Evolutionary conservation across 306 rosid species (phyloP).

Genomic region (Cyamopsis tetragonoloba): DNA sequence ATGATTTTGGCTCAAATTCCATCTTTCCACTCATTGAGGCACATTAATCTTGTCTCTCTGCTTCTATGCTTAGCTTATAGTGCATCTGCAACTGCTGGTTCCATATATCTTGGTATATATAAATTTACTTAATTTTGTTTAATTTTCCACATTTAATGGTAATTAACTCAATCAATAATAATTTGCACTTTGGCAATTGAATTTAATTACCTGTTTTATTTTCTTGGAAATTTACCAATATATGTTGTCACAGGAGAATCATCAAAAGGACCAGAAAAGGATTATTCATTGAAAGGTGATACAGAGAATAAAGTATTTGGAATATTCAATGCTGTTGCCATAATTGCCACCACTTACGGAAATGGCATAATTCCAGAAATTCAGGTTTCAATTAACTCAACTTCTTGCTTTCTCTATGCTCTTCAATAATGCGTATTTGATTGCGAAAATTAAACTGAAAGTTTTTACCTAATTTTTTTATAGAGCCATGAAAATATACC

Average conservation of each 20-base stretch:
- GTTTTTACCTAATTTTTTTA: no score
- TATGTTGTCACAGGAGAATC: constrained; percentile 47
- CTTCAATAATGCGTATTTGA: no score
- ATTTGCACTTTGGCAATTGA: not conserved
- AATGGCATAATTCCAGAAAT: constrained; percentile 90
- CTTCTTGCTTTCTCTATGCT: no score
- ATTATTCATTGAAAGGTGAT: constrained; percentile 58
- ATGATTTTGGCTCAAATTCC: constrained; percentile 71
- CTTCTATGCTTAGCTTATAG: constrained; percentile 57
- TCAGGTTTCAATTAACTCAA: constrained; percentile 41
- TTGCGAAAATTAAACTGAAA: no score
- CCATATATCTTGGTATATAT: constrained; percentile 51
- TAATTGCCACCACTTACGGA: constrained; percentile 74
- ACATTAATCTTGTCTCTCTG: constrained; percentile 62
- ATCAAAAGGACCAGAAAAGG: constrained; percentile 58
- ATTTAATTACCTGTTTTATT: not conserved
- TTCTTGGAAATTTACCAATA: not conserved
- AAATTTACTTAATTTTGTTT: not conserved
- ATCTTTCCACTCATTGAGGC: constrained; percentile 74
- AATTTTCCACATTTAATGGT: not conserved
- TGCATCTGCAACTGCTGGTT: constrained; percentile 56
- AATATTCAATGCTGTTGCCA: constrained; percentile 66
- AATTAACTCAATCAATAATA: no score
- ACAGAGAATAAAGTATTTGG: constrained; percentile 46
- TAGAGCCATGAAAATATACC: no score